Conservation (phyloP, 805 yeast genomes). For the Saturnispora gosingensis region DNA sequence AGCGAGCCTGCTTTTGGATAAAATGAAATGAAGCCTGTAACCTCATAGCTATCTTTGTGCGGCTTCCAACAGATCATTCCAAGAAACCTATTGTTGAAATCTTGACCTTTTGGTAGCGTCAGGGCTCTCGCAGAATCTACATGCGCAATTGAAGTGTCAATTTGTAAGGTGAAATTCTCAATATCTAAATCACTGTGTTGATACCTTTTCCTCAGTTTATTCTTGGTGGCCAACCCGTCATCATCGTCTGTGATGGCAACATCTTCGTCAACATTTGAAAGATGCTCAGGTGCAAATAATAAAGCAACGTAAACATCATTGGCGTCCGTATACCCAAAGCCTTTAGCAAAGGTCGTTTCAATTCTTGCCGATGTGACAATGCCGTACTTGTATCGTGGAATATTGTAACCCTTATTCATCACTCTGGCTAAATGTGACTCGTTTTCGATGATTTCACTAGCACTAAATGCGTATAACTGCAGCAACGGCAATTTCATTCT, state of each 20-base stretch:
- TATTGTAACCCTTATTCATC: constrained; percentile 44
- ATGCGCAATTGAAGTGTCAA: background rate
- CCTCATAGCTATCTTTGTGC: constrained; percentile 25
- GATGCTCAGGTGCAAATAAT: background rate
- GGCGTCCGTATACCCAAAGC: constrained; percentile 15
- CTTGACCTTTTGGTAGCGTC: constrained; percentile 23
- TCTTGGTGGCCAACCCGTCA: constrained; percentile 16
- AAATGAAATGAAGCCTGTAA: constrained; percentile 47
- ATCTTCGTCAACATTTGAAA: constrained; percentile 14
- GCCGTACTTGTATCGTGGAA: constrained; percentile 35
- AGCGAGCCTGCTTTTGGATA: constrained; percentile 29
- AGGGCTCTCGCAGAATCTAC: background rate
- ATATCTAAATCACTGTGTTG: constrained; percentile 17
- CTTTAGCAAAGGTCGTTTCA: constrained; percentile 21
- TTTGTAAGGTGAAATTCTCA: background rate
- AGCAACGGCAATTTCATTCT: background rate
- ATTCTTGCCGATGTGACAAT: constrained; percentile 36
- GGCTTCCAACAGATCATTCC: constrained; percentile 32
- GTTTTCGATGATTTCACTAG: constrained; percentile 4
- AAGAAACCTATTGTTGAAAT: constrained; percentile 17
- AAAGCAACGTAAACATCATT: background rate
- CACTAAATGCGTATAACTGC: constrained; percentile 6
- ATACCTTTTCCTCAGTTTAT: constrained; percentile 12
- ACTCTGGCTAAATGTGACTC: constrained; percentile 23
- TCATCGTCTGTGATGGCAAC: constrained; percentile 9